These are phyloP conservation scores for Gloeophyllum trabeum DNA, from an alignment of 768 basidiomycete genomes.

Conservation along the genomic window DNA sequence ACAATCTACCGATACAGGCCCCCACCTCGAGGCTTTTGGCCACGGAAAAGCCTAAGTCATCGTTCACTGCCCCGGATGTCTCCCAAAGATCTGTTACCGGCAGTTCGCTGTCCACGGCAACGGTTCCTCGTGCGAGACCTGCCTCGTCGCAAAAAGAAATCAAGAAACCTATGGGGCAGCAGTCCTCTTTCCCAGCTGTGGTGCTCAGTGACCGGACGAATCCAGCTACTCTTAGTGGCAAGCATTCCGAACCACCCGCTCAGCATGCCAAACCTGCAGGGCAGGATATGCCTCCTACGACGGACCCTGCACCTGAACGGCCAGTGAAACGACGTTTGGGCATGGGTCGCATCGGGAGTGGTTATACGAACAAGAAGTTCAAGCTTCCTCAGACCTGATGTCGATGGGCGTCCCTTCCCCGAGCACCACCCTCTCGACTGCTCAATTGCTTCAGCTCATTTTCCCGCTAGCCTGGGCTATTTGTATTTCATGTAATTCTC, in stretches of 20 bases:
- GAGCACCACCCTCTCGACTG: too few species aligned
- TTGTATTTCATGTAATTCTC: too few species aligned
- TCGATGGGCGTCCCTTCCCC: too few species aligned
- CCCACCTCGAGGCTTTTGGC: too few species aligned
- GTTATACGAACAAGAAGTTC: slow-evolving; percentile 64
- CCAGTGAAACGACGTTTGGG: slow-evolving; percentile 48
- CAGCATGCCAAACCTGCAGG: neutral
- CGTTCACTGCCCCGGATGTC: too few species aligned
- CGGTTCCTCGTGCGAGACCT: too few species aligned
- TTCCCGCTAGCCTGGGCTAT: too few species aligned
- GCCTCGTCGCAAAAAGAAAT: neutral
- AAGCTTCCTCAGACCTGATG: slow-evolving; percentile 25
- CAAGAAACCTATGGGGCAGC: neutral
- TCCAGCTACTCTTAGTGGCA: neutral
- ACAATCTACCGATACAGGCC: too few species aligned
- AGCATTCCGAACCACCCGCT: neutral
- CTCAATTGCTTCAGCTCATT: too few species aligned
- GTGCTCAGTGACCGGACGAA: neutral
- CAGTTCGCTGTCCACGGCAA: too few species aligned
- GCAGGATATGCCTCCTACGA: neutral
- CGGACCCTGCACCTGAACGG: neutral
- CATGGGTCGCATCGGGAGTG: slow-evolving; percentile 39
- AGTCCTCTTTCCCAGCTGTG: neutral
- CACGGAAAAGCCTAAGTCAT: too few species aligned
- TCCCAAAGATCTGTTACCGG: too few species aligned